Evolutionary conservation across 768 basidiomycete species (phyloP).

Genomic region (Auricularia heimuer): DNA sequence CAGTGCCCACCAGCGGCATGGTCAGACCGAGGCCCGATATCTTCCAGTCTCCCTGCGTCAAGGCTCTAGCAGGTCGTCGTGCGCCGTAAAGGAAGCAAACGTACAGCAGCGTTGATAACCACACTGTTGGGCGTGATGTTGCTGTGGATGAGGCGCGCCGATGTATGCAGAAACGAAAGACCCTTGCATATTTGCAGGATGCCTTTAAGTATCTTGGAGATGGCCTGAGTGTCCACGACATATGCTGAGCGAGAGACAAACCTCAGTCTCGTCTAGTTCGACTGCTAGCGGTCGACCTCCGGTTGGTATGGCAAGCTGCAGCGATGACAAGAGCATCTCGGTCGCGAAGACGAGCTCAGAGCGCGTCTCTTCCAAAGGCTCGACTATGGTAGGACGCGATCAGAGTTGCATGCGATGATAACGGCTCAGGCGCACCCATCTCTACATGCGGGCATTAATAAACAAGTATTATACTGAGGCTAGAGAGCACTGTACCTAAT

Average conservation of each 20-base stretch:
- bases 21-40: conserved; percentile 83
- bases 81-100: conserved; percentile 1
- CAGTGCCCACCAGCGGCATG: conserved; percentile 57
- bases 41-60: conserved; percentile 90
- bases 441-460: conserved; percentile 8
- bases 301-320: conserved; percentile 67
- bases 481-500: conserved; percentile 43
- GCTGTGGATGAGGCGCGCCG: conserved; percentile 84
- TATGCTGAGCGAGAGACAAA: conserved; percentile 23
- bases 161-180: conserved; percentile 81
- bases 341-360: conserved; percentile 88
- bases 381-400: conserved; percentile 50
- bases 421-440: conserved; percentile 7
- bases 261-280: conserved; percentile 95
- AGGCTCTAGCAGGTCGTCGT: conserved; percentile 1
- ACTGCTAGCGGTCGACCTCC: conserved; percentile 44
- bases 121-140: conserved; percentile 84
- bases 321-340: conserved; percentile 75
- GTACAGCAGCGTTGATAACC: conserved; percentile 78
- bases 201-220: conserved; percentile 81
- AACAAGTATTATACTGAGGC: conserved; percentile 3
- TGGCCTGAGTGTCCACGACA: conserved; percentile 2
- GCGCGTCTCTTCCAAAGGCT: conserved; percentile 90
- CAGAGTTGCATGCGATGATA: conserved; percentile 37
- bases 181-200: conserved; percentile 89